phyloP scores from a whole-genome alignment of 169 alveolate species.

The Eimeria zaria region DNA sequence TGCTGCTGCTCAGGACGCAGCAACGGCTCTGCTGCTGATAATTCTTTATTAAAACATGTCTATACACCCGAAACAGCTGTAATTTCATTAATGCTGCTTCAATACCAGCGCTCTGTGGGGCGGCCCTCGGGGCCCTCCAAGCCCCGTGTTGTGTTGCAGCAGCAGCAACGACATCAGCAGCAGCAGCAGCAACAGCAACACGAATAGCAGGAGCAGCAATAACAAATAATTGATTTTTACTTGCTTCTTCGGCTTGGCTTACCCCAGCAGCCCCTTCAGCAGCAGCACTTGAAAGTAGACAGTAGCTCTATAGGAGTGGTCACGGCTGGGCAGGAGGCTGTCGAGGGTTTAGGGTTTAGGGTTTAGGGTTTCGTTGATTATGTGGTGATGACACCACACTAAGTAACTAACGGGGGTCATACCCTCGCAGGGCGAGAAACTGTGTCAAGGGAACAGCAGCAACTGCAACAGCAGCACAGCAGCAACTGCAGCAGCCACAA shows the following conservation, averaged over 20 bases:
- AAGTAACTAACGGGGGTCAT: no score
- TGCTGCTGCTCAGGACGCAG: background rate
- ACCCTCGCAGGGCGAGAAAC: no score
- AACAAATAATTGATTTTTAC: background rate
- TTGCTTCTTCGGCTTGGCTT: no score
- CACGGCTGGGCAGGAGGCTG: background rate
- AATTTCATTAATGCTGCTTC: background rate
- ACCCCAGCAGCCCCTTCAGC: background rate
- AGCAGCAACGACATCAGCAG: slow-evolving; percentile 18
- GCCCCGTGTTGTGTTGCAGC: background rate
- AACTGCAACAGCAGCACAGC: background rate
- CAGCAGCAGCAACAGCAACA: slow-evolving; percentile 16
- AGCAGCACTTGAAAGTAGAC: background rate
- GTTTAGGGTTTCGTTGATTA: background rate
- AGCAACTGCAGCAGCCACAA: background rate
- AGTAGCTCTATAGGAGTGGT: background rate
- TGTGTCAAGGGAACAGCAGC: background rate
- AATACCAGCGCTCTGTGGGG: background rate
- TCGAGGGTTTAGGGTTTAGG: background rate
- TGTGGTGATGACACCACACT: background rate
- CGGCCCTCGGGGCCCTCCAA: background rate
- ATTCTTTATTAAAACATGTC: background rate
- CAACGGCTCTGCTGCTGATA: background rate
- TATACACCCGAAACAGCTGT: background rate
- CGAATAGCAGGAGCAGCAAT: background rate